A percentile compares a stretch with the other conserved stretches of the same genome.
Evolutionary conservation across 495 filamentous ascomycete species (phyloP).

Genomic region (Rhizodiscina lignyota): DNA sequence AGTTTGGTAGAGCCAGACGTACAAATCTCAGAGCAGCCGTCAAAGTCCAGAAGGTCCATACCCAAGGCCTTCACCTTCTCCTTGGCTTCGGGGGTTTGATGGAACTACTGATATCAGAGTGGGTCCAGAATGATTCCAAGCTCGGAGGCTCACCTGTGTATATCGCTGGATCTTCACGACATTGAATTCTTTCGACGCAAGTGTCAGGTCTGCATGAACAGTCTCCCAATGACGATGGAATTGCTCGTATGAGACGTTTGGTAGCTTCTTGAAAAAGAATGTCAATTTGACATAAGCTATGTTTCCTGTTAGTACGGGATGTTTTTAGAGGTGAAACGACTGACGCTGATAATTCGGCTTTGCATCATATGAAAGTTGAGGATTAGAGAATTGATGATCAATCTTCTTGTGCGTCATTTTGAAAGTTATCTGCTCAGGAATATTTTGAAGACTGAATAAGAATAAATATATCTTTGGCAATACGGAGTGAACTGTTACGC

Average conservation of each 20-base stretch:
- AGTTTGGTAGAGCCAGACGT: no score
- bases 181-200: conserved; percentile 13
- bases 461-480: no score
- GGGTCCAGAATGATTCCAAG: background rate
- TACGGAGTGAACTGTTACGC: no score
- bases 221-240: conserved; percentile 19
- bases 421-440: background rate
- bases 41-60: conserved; percentile 15
- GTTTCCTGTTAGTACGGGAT: no score
- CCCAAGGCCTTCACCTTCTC: conserved; percentile 13
- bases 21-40: conserved; percentile 16
- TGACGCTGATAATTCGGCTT: conserved; percentile 16
- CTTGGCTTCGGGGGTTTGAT: conserved; percentile 15
- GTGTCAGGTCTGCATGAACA: conserved; percentile 16
- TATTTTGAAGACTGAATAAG: no score
- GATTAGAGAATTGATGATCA: conserved; percentile 13
- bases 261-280: conserved; percentile 19
- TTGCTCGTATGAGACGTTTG: conserved; percentile 17
- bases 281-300: conserved; percentile 16
- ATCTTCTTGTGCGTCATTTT: conserved; percentile 17
- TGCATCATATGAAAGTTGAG: conserved; percentile 11
- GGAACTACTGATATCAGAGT: conserved; percentile 1
- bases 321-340: background rate
- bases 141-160: conserved; percentile 8
- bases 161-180: conserved; percentile 16